phyloP scores from a whole-genome alignment of 257 asterid genomes.

The Lavandula angustifolia region DNA sequence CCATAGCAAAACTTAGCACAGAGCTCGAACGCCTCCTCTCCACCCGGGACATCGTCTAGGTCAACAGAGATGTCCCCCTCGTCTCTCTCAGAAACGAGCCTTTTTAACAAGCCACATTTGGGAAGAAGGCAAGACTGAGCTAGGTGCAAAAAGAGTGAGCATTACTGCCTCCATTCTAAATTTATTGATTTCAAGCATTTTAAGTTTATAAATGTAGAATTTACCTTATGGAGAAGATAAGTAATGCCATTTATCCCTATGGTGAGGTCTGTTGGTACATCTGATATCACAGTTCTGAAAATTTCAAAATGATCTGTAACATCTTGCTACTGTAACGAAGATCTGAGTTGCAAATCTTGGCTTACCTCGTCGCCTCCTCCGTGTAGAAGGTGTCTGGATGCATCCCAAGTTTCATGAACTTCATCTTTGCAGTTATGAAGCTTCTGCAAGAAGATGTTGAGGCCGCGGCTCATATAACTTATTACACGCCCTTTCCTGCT shows the following conservation, averaged over 20 bases:
- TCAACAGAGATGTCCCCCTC: conserved; percentile 35
- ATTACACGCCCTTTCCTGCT: not conserved
- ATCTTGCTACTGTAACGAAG: not conserved
- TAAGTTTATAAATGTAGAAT: not conserved
- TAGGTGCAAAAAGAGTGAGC: conserved; percentile 18
- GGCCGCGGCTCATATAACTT: not conserved
- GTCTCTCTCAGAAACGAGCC: conserved; percentile 38
- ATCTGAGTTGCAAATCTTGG: not conserved
- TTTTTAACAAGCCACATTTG: conserved; percentile 58
- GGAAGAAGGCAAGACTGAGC: conserved; percentile 62
- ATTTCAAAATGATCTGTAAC: not conserved
- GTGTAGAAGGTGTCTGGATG: conserved; percentile 68
- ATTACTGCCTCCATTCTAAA: not conserved
- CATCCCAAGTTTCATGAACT: conserved; percentile 73
- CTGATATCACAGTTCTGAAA: conserved; percentile 46
- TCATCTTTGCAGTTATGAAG: conserved; percentile 40
- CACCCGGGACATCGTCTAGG: conserved; percentile 68
- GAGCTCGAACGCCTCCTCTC: conserved; percentile 63
- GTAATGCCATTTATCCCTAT: conserved; percentile 36
- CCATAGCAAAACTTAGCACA: conserved; percentile 78
- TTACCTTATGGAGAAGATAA: conserved; percentile 45
- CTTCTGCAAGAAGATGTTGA: conserved; percentile 10
- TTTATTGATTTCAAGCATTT: too few species aligned
- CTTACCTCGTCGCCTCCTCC: conserved; percentile 59
- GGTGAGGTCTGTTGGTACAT: conserved; percentile 46